Conservation (phyloP, 208 protist genomes). For the Crithidia sp. region DNA sequence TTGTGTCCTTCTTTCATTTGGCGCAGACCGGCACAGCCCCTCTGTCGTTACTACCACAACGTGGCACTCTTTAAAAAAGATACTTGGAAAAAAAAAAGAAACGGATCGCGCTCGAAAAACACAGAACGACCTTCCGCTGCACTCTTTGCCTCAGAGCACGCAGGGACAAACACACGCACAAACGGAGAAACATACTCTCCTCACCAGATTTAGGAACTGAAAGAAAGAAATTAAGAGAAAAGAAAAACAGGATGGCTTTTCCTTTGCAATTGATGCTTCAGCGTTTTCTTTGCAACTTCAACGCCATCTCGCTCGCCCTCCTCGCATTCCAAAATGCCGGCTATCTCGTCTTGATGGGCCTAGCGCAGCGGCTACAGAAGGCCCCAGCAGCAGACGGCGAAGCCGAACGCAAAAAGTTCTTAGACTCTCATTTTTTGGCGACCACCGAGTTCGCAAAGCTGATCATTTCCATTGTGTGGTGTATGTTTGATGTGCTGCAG, state of each 20-base stretch:
- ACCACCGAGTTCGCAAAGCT: constrained; percentile 17
- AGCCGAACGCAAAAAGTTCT: not conserved
- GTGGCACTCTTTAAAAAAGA: too few species aligned
- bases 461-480: constrained; percentile 12
- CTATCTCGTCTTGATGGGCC: constrained; percentile 21
- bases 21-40: too few species aligned
- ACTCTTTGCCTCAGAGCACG: too few species aligned
- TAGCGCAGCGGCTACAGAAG: constrained; percentile 12
- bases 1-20: too few species aligned
- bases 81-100: not conserved
- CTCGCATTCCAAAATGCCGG: constrained; percentile 29
- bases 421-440: constrained; percentile 12
- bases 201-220: not conserved
- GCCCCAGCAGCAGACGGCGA: not conserved
- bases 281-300: constrained; percentile 15
- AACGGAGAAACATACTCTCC: too few species aligned
- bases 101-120: not conserved
- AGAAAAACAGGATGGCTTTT: not conserved
- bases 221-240: not conserved
- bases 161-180: too few species aligned
- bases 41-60: too few species aligned
- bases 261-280: not conserved
- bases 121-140: too few species aligned
- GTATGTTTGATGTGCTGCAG: constrained; percentile 11
- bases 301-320: constrained; percentile 8